Base-by-base conservation (phyloP, 2,329 filamentous ascomycete species). In the Pseudogymnoascus sp. region DNA sequence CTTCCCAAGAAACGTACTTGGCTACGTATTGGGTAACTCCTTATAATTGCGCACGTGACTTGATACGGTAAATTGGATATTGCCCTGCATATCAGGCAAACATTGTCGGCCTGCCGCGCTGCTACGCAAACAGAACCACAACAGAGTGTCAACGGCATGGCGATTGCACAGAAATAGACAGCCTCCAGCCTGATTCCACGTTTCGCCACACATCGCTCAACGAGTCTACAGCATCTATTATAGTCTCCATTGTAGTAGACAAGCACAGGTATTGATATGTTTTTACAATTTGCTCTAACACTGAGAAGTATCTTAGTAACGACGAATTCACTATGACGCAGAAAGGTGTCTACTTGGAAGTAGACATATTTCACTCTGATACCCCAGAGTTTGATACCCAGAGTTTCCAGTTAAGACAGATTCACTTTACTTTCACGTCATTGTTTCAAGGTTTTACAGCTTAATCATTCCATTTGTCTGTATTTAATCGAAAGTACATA, bases 1-100 rank as follows among this genome's bases (percentile, higher is more conserved):
- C 50, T 56, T 33, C 50, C 50, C 16, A 56, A 14, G 50, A 56
- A 56, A 56, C 50, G 50, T 56, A 56, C 50, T 56, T 56, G 50
- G 50, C 50, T 56, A 56, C 50, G 50, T 56, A 56, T 56, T 56
- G 50, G 50, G 50, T 33, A 56, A 56, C 50, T 56, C 50, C 50
- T 19, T 56, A 56, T 56, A 56, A 56, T 56, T 35, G 6, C 1
- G 10, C 50, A 56, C 50, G 50, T 56, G 50, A 56, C 11, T 4
- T 14, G 28, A 35, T 56, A 8, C 11, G 28, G 50, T 26, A 56
- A 56, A 56, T 56, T 56, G 16, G 28, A 8, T 56, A 14, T 56
- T 33, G 50, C 50, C 50, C 28, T 33, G 50, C n/a, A 56, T 56
- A 33, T 56, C 6, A 56, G 50, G 50, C 50, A 56, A 33, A 56